phyloP scores from a whole-genome alignment of 2,329 filamentous ascomycete species.

The Sporothrix phasma region DNA sequence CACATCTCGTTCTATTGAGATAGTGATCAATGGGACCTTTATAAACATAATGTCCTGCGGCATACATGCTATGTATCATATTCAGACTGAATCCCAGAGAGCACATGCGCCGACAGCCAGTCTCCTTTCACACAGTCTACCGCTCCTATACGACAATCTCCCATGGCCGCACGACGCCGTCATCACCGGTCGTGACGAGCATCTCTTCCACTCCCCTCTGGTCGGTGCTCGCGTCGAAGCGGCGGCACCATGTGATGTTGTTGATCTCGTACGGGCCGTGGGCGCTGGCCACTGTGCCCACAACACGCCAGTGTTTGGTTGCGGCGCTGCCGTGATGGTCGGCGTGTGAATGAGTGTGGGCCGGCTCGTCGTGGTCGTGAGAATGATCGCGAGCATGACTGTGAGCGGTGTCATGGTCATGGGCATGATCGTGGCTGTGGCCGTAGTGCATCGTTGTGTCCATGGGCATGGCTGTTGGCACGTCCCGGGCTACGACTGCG shows the following conservation, averaged over 20 bases:
- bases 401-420: constrained; percentile 7
- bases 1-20: neutral
- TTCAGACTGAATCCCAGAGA: neutral
- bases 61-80: neutral
- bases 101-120: neutral
- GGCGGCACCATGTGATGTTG: constrained; percentile 76
- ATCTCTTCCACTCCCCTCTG: constrained; percentile 62
- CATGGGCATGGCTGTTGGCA: constrained; percentile 19
- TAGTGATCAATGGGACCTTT: neutral
- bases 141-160: constrained; percentile 25
- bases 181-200: constrained; percentile 82
- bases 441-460: constrained; percentile 17
- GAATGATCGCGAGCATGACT: neutral
- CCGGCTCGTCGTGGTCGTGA: neutral
- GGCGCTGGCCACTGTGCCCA: constrained; percentile 59
- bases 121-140: neutral
- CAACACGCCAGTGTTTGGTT: constrained; percentile 52
- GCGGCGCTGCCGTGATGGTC: neutral
- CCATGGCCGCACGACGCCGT: constrained; percentile 83
- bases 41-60: neutral
- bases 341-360: neutral
- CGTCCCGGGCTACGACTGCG: constrained; percentile 5
- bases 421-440: constrained; percentile 25
- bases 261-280: constrained; percentile 95
- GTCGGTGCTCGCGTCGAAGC: constrained; percentile 56